phyloP scores from a whole-genome alignment of 371 early-diverging fungal species.

The Syncephalastrum contaminatum region DNA sequence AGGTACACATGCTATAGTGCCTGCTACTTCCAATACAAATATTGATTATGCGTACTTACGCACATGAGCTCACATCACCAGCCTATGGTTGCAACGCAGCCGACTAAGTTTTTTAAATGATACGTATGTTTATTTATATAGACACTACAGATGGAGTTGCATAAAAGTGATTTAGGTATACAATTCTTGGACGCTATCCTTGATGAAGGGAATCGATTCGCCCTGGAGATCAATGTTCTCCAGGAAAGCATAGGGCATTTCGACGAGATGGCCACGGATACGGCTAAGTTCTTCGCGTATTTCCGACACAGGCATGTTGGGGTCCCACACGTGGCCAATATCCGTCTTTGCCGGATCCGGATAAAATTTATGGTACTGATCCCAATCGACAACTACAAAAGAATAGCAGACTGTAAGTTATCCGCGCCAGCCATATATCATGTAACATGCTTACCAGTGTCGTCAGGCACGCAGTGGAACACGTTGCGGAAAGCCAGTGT shows the following conservation, averaged over 20 bases:
- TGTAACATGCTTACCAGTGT: slow-evolving; percentile 34
- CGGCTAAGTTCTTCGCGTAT: slow-evolving; percentile 39
- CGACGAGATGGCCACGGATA: slow-evolving; percentile 69
- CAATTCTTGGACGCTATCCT: slow-evolving; percentile 28
- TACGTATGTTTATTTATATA: no score
- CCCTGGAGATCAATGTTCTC: slow-evolving; percentile 47
- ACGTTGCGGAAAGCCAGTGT: slow-evolving; percentile 65
- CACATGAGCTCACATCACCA: no score
- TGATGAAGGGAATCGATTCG: slow-evolving; percentile 35
- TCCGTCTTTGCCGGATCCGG: slow-evolving; percentile 35
- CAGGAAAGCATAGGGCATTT: slow-evolving; percentile 75
- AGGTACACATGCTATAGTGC: no score
- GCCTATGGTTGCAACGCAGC: no score
- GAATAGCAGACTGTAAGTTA: background rate
- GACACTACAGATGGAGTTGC: no score
- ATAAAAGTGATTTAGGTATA: slow-evolving; percentile 26
- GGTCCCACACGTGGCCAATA: slow-evolving; percentile 40
- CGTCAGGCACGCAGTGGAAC: slow-evolving; percentile 79
- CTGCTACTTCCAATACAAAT: no score
- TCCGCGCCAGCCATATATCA: background rate
- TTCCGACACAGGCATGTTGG: slow-evolving; percentile 33
- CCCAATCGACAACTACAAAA: slow-evolving; percentile 55
- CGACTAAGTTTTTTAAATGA: no score
- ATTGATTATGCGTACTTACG: no score
- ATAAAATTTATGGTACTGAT: slow-evolving; percentile 64